A percentile compares a stretch with the other conserved stretches of the same genome.
These are phyloP conservation scores for Perkinsus marinus DNA, from an alignment of 169 alveolate species.

Conservation along the genomic window DNA sequence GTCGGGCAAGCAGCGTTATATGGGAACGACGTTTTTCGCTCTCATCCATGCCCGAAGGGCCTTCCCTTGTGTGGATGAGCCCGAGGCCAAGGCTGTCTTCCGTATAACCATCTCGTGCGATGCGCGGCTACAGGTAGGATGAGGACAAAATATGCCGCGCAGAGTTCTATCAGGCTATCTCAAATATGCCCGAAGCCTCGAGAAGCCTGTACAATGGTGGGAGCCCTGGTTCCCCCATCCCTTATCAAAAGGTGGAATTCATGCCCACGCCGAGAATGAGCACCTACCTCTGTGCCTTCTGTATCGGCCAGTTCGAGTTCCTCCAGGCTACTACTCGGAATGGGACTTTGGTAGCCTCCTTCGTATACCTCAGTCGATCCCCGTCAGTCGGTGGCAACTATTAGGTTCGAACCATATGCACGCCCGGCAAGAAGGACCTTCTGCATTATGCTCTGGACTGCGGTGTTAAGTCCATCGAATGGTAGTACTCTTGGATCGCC, in stretches of 20 bases:
- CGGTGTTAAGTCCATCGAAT: neutral
- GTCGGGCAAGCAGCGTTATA: neutral
- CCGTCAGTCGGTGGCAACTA: neutral
- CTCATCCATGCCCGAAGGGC: constrained; percentile 17
- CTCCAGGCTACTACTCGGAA: neutral
- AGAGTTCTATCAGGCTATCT: neutral
- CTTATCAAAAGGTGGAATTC: neutral
- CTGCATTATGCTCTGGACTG: neutral
- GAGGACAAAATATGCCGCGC: too few relatives aligned
- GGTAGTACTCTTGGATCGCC: neutral
- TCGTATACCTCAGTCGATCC: neutral
- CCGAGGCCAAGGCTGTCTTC: constrained; percentile 6
- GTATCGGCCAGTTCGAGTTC: constrained; percentile 21
- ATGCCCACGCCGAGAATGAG: neutral
- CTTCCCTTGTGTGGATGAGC: constrained; percentile 27
- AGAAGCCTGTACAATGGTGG: neutral
- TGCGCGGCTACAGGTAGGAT: neutral
- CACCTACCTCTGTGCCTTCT: constrained; percentile 17
- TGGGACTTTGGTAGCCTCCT: neutral
- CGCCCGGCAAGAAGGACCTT: neutral
- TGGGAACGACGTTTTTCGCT: neutral
- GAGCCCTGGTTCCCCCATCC: neutral
- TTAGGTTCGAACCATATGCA: neutral
- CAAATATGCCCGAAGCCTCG: neutral
- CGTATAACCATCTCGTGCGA: neutral